Base-by-base conservation (phyloP, 2,329 filamentous ascomycete genomes). In the Penicillium hesseltinei region DNA sequence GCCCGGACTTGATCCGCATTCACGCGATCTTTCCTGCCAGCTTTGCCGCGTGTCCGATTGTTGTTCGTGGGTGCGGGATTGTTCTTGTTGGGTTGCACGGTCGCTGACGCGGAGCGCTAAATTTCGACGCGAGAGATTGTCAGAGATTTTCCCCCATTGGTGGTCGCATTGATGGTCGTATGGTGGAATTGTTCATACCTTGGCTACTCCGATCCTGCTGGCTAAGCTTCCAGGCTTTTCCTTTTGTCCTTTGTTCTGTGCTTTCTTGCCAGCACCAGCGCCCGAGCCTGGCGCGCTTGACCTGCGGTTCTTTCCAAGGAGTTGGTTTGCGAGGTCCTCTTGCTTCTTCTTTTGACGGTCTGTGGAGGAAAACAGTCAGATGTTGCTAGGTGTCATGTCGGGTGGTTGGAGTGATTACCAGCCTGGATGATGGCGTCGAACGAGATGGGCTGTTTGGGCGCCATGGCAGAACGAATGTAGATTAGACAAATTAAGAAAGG, bases 181-280 rank as follows among this genome's bases (percentile, higher is more conserved):
- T 27, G 31, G 29, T 38, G 29, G 27, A 15, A 29, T 15, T 35
- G 31, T 42, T 51, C 59, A 59, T 73, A 77, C 83, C 79, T 87
- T 87, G 59, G 77, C 77, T 35, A 86, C 76, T 46, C 83, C 83
- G 56, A 84, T 81, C 71, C 84, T 78, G 72, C 84, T 87, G 50
- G 84, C 82, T 31, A 87, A 76, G 50, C 76, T 80, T 2, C 74
- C 76, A 61, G 77, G 79, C 69, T 73, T 78, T 66, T 74, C 60
- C 69, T 71, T 69, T 67, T 76, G 69, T 58, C 72, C 74, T 62
- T 72, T 72, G 59, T 66, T 76, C 45, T 73, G 52, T 23, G 27
- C 21, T 47, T 56, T 56, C 23, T 38, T 57, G 36, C 36, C 36
- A 23, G 49, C 27, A n/a, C 49, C 69, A 36, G 71, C 64, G 50